Conservation (phyloP, 148 eudicot species). For the Spergularia bocconei region DNA sequence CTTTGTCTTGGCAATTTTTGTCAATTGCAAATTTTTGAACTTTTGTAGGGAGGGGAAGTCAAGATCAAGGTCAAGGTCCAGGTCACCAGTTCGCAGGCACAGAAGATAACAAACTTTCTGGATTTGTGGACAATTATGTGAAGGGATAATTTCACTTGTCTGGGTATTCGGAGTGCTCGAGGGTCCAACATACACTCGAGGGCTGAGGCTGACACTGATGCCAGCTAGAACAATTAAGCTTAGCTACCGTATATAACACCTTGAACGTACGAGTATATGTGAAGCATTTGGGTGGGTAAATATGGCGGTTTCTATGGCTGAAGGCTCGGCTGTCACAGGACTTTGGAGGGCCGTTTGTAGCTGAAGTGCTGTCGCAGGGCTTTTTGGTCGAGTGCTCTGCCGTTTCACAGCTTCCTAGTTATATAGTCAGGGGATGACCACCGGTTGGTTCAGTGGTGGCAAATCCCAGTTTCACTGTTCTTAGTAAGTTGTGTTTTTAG, state of each 20-base stretch:
- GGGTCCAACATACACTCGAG: not conserved
- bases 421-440: too few relatives aligned
- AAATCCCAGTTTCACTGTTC: too few relatives aligned
- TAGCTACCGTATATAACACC: not conserved
- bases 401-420: too few relatives aligned
- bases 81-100: conserved; percentile 64
- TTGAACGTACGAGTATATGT: not conserved
- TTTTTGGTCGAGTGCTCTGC: not conserved
- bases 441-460: too few relatives aligned
- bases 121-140: not conserved
- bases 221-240: not conserved
- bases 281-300: not conserved
- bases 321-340: not conserved
- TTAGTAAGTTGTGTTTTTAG: too few relatives aligned
- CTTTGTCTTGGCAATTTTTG: not conserved
- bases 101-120: conserved; percentile 29
- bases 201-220: too few relatives aligned
- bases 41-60: conserved; percentile 56
- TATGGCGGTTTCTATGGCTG: not conserved
- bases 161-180: not conserved
- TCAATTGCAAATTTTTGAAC: not conserved
- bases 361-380: not conserved
- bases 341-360: not conserved
- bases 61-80: conserved; percentile 43
- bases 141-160: not conserved